Evolutionary conservation across 768 basidiomycete species (phyloP), one percentile per base, ranked within the genome.

Genomic region (Lactarius pseudohatsudake): DNA sequence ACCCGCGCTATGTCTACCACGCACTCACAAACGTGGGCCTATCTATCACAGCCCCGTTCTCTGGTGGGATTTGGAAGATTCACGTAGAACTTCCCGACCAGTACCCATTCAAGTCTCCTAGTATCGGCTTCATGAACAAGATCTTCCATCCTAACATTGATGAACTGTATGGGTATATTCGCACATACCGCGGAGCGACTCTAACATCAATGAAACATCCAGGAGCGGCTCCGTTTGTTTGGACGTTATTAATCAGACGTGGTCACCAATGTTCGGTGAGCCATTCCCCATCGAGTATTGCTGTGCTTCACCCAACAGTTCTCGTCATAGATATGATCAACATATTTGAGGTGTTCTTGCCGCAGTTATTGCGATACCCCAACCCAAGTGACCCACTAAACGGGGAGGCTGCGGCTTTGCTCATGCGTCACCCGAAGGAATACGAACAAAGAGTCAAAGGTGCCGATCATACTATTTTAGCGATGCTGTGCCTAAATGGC

Each of bases 101-200:
- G 77, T 99, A 98, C 75, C 97, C 97, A 2, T 99, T 90, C 86
- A 98, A 98, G 79, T 96, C 94, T 34, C 97, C 97, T 6, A 95
- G 93, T 75, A 99, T 99, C 71, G 97, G 97, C 2, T 99, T 99
- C 79, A 96, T 97, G 94, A 99, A 99, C 85, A 98, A 98, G 90
- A 98, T 99, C 77, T 98, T 97, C 76, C 97, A 98, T 73, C 97
- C 97, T 22, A 99, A 99, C 75, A 99, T 99, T 74, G 97, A 99
- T 79, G 97, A 99, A 78, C 81, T 97, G 91, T 98, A 76, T 75
- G 67, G 66, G 63, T 58, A 64, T 36, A 47, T 41, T 50, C n/a
- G 54, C 64, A 62, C 57, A 18, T 57, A 66, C 72, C 64, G 72
- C 60, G 43, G 30, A 56, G 22, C 22, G n/a, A 38, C 40, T 38